Evolutionary conservation across 257 asterid species (phyloP).

Genomic region (Capsicum chinense): DNA sequence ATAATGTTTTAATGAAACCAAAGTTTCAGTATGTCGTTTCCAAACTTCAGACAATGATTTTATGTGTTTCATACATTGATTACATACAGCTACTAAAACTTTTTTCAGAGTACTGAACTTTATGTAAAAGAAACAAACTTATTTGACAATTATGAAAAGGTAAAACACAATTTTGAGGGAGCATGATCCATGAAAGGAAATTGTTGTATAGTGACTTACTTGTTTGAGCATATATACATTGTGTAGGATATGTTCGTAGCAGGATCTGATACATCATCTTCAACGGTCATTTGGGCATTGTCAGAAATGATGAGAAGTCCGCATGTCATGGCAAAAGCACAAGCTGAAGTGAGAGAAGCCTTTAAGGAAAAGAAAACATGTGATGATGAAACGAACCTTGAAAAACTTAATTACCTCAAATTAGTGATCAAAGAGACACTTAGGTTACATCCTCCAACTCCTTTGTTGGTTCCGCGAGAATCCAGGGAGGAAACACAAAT

Average conservation of each 20-base stretch:
- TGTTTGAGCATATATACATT: not conserved
- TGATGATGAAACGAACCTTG: not conserved
- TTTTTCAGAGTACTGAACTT: too few relatives aligned
- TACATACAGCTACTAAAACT: too few relatives aligned
- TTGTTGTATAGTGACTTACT: not conserved
- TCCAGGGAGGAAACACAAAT: not conserved
- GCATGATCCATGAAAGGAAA: not conserved
- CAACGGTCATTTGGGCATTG: not conserved
- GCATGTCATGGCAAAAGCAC: not conserved
- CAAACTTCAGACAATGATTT: too few relatives aligned
- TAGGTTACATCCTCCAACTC: not conserved
- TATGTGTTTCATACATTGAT: too few relatives aligned
- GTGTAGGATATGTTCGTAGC: not conserved
- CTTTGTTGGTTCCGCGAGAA: not conserved
- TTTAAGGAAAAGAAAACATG: not conserved
- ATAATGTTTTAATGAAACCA: too few relatives aligned
- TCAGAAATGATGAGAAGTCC: not conserved
- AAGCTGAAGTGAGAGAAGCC: not conserved
- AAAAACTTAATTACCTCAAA: not conserved
- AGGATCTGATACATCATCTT: constrained; percentile 9
- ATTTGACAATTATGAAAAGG: not conserved
- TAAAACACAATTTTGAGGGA: not conserved
- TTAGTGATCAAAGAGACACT: constrained; percentile 17
- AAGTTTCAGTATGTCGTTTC: too few relatives aligned
- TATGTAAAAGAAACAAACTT: too few relatives aligned